Base-by-base conservation (phyloP, 2,329 filamentous ascomycete species). In the Claviceps citrina region DNA sequence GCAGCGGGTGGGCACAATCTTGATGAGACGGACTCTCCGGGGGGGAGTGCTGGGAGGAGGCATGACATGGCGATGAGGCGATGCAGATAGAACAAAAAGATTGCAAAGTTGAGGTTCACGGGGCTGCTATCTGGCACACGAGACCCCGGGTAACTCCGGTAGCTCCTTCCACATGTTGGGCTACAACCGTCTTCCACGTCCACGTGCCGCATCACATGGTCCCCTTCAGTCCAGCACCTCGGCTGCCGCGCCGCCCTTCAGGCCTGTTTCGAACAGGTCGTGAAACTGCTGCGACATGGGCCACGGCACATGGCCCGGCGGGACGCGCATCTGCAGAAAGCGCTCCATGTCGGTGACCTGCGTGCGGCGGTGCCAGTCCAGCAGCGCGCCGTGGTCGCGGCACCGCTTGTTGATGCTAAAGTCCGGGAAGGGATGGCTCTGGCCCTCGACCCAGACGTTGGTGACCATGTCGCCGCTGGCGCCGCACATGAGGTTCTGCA, bases 351-450 rank as follows among this genome's bases (percentile, higher is more conserved):
- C 31, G 8, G 34, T 44, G 13, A 44, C 34, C 10, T 41, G 37
- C 4, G 6, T 36, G 19, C 36, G n/a, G n/a, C 46, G 39, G 3
- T 48, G 42, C 47, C 47, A 50, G n/a, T 38, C 32, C 7, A 31
- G 12, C 15, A 50, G 44, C n/a, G 43, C 40, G 4, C 44, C 42
- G 27, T 48, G 48, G 30, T 43, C 24, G 30, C 46, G 39, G 25
- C 48, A 50, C 36, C 46, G 48, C 31, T 45, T 43, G 22, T 43
- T 37, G 10, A 47, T 40, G 24, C 41, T 39, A 24, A 50, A 50
- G 26, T 50, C 47, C 6, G 44, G 43, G 27, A 43, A 45, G 2
- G 48, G 43, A 7, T 39, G 31, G 2, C 30, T 15, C 31, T 41
- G 34, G 9, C 32, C 42, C 27, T 50, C 43, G 3, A 44, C 32